phyloP scores from a whole-genome alignment of 495 filamentous ascomycete genomes.

The Podospora bellae-mahoneyi region DNA sequence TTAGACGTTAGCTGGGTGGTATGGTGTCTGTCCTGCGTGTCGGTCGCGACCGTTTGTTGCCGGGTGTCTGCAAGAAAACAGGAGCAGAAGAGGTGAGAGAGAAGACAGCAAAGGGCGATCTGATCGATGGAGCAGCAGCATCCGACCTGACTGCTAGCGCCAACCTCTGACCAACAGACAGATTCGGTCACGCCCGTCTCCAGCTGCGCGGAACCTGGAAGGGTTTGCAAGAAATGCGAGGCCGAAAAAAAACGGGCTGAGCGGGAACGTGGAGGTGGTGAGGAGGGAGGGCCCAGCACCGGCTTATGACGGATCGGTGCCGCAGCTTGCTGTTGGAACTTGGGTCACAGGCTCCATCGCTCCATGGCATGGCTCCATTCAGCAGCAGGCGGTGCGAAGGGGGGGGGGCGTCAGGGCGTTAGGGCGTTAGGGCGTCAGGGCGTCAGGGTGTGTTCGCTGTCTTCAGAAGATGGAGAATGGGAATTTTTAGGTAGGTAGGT shows the following conservation, averaged over 20 bases:
- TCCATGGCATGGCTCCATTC: background rate
- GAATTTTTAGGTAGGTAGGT: background rate
- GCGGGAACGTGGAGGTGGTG: constrained; percentile 12
- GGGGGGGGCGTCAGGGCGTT: background rate
- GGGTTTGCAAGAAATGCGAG: background rate
- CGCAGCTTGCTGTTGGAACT: constrained; percentile 13
- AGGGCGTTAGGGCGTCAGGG: background rate
- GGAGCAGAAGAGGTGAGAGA: background rate
- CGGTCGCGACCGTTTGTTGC: background rate
- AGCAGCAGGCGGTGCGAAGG: constrained; percentile 5
- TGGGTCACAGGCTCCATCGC: constrained; percentile 28
- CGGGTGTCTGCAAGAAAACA: background rate
- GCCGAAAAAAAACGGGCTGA: constrained; percentile 15
- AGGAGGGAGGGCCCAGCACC: constrained; percentile 17
- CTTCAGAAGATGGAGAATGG: constrained; percentile 1
- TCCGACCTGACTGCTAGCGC: background rate
- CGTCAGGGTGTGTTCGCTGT: background rate
- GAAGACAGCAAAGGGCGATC: background rate
- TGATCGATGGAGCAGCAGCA: background rate
- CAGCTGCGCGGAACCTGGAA: background rate
- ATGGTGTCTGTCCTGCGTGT: background rate
- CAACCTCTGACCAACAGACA: background rate
- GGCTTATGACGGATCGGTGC: constrained; percentile 33
- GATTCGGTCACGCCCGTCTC: background rate
- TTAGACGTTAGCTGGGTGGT: background rate